Evolutionary conservation across 257 asterid species (phyloP), one percentile per base, ranked within the genome.

Genomic region (Gardenia jasminoides): DNA sequence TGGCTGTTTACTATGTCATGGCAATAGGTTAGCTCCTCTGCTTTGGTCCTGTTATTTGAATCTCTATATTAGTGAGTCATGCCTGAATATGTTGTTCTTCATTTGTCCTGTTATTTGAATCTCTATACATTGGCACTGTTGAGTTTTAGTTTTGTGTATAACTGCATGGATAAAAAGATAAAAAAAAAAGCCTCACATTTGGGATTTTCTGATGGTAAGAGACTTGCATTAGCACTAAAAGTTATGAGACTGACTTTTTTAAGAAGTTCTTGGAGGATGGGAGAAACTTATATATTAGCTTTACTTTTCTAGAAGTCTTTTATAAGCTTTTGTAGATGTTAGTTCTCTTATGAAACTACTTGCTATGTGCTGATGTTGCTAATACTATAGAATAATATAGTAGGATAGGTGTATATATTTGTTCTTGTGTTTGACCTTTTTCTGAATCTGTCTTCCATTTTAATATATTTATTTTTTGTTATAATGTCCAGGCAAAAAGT

Each of bases 401-500:
- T 59, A 2, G 66, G 30, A 59, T 11, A 33, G 26, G 59, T 75
- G 65, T 24, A 2, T 74, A 13, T 72, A 39, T 58, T 43, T 65
- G 26, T 72, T 54, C 43, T 69, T 59, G 67, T 17, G 24, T 68
- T 82, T 56, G 46, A 52, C 50, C 20, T 26, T 24, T 67, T 61
- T 76, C 33, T 75, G 59, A 71, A 61, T 61, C 76, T 87, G 67
- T 86, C 76, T 83, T 82, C 28, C 68, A n/a, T n/a, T n/a, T n/a
- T n/a, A n/a, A 62, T 83, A 82, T 79, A 67, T 82, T 71, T n/a
- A n/a, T 67, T 86, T 79, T 73, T n/a, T n/a, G 75, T 72, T 81
- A 47, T 84, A 79, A n/a, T n/a, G n/a, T n/a, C n/a, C 87, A 95
- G 99, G 89, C 88, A 41, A 89, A 87, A 71, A 91, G 85, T 64